A percentile compares a stretch with the other conserved stretches of the same genome.
Evolutionary conservation across 257 asterid species (phyloP).

Genomic region (Penstemon newberryi): DNA sequence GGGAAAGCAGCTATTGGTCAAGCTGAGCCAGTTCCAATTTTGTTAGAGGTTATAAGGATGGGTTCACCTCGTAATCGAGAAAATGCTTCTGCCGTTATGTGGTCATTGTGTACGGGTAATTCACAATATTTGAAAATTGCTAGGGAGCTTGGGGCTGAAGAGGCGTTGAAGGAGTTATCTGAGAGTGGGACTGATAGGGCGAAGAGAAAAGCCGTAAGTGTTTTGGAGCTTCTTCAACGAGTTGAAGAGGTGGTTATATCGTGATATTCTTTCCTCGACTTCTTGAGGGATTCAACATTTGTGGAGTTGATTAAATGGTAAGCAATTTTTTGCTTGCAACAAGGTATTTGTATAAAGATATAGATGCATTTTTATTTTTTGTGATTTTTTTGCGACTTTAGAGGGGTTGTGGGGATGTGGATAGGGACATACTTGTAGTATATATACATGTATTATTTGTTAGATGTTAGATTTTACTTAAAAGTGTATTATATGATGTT

Average conservation of each 20-base stretch:
- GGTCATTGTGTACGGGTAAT: conserved; percentile 77
- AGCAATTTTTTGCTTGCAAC: neutral
- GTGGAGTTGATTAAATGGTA: neutral
- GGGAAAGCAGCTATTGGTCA: conserved; percentile 71
- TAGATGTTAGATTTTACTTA: no score
- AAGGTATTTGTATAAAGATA: neutral
- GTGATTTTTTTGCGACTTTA: neutral
- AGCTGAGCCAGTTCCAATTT: conserved; percentile 60
- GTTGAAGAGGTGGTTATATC: conserved; percentile 44
- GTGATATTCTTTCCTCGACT: conserved; percentile 32
- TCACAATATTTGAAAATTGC: conserved; percentile 46
- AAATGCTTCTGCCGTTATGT: conserved; percentile 79
- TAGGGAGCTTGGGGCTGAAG: conserved; percentile 78
- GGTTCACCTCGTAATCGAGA: conserved; percentile 89
- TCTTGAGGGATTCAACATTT: neutral
- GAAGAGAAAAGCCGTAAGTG: conserved; percentile 76
- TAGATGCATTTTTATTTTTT: neutral
- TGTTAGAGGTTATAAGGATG: conserved; percentile 75
- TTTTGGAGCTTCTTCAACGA: conserved; percentile 74
- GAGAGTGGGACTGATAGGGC: conserved; percentile 95
- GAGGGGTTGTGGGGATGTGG: no score
- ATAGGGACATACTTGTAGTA: no score
- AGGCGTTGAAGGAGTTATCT: conserved; percentile 72
- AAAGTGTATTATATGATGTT: no score
- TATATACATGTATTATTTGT: no score